These are phyloP conservation scores for Huntiella savannae DNA, from an alignment of 2,329 filamentous ascomycete genomes.

Conservation along the genomic window DNA sequence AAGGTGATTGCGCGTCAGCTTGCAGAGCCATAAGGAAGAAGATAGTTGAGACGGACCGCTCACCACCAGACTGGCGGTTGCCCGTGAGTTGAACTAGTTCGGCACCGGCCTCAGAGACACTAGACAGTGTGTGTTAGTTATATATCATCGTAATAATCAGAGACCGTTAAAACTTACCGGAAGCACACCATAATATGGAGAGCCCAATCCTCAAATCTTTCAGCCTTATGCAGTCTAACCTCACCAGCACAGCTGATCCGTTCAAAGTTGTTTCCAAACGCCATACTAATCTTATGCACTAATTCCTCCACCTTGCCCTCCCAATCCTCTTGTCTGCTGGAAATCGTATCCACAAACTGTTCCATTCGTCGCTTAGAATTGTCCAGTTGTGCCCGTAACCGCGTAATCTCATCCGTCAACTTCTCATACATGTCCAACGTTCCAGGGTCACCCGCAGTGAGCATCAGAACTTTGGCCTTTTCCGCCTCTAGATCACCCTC, in stretches of 20 bases:
- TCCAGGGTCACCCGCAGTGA: slow-evolving; percentile 57
- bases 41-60: slow-evolving; percentile 89
- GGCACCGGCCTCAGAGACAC: slow-evolving; percentile 11
- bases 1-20: slow-evolving; percentile 78
- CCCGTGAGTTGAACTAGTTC: slow-evolving; percentile 40
- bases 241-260: slow-evolving; percentile 89
- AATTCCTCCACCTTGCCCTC: slow-evolving; percentile 68
- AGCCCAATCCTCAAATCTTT: slow-evolving; percentile 86
- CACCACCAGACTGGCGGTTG: slow-evolving; percentile 88
- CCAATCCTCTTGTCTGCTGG: slow-evolving; percentile 51
- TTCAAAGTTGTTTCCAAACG: slow-evolving; percentile 83
- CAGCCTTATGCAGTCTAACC: slow-evolving; percentile 71
- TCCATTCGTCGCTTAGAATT: slow-evolving; percentile 35
- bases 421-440: slow-evolving; percentile 62
- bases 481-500: slow-evolving; percentile 57
- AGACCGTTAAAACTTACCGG: slow-evolving; percentile 34
- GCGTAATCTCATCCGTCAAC: slow-evolving; percentile 50
- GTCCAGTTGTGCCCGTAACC: slow-evolving; percentile 37
- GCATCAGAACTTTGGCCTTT: slow-evolving; percentile 56
- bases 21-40: slow-evolving; percentile 99
- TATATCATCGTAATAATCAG: not conserved
- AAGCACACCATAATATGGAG: slow-evolving; percentile 93
- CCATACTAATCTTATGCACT: slow-evolving; percentile 64
- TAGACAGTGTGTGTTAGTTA: slow-evolving; percentile 4
- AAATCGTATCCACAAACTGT: slow-evolving; percentile 37